Base-by-base conservation (phyloP, 257 asterid species). In the Eustoma russellianum region DNA sequence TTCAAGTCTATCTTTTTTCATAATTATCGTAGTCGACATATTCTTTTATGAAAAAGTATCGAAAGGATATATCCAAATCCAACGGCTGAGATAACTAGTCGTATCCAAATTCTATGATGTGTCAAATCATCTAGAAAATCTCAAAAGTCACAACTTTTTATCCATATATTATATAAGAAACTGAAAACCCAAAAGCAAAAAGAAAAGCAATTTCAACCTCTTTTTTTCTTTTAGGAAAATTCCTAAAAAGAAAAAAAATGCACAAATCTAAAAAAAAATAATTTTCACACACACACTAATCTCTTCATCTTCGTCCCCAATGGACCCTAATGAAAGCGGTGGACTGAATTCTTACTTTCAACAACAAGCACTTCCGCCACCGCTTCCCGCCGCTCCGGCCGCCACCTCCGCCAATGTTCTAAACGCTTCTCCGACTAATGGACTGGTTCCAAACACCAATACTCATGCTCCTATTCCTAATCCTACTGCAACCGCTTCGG, bases 271-370 rank as follows among this genome's bases (percentile, higher is more conserved):
- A 52, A 58, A 41, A 58, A 15, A 56, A 58, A 53, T 28, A 68
- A 50, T 62, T 57, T 41, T 55, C 30, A 24, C 30, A 24, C 30
- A 38, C 66, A 9, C 64, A 52, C 55, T 44, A 10, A 19, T 48
- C 18, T 63, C 59, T 58, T 62, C 48, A 28, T 19, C 41, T 28
- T 28, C 56, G 30, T 18, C 53, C 49, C 34, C 54, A 24, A 77
- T 77, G 83, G 83, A 77, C 63, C 75, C 77, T 70, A 77, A 70
- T 71, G 79, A 77, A 72, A 67, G 63, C 56, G 61, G 72, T 70
- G 79, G 77, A 65, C 77, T 72, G 48, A 64, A 62, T 74, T 72
- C 82, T 66, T 77, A 60, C 80, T 77, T 48, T 55, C 77, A 73
- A 63, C 79, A 55, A 53, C 70, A 68, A 24, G 66, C 47, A 30